Conservation (phyloP, 2,329 filamentous ascomycete species). For the Trichoderma lentiforme region DNA sequence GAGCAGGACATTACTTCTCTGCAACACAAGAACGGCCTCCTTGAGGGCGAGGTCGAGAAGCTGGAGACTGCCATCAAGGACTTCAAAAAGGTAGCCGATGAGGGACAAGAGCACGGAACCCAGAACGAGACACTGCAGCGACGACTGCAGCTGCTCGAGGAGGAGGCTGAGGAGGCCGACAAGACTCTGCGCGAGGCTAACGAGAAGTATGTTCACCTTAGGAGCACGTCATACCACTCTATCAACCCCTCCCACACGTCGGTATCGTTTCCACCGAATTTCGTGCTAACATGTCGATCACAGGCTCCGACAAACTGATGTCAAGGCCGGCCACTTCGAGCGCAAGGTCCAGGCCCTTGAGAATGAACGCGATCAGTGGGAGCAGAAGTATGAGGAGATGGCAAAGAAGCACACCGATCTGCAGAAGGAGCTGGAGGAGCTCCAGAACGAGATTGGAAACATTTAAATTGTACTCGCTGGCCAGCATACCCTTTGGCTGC, state of each 20-base stretch:
- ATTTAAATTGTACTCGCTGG: constrained; percentile 60
- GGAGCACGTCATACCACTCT: background rate
- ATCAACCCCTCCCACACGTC: background rate
- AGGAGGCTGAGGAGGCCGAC: constrained; percentile 95
- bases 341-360: constrained; percentile 98
- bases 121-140: constrained; percentile 90
- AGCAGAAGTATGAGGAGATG: constrained; percentile 98
- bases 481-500: background rate
- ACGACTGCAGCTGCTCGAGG: constrained; percentile 92
- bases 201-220: constrained; percentile 74
- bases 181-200: constrained; percentile 95
- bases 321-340: constrained; percentile 98
- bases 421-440: constrained; percentile 88
- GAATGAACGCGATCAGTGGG: constrained; percentile 87
- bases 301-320: constrained; percentile 97
- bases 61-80: constrained; percentile 80
- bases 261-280: background rate
- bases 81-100: constrained; percentile 80
- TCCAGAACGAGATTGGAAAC: constrained; percentile 88
- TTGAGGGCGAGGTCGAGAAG: constrained; percentile 91
- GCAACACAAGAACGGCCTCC: constrained; percentile 88
- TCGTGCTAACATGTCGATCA: constrained; percentile 10
- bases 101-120: constrained; percentile 76
- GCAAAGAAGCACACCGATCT: constrained; percentile 77
- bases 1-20: constrained; percentile 98